Base-by-base conservation (phyloP, 208 protist genomes). In the Plasmodiophora brassicae region DNA sequence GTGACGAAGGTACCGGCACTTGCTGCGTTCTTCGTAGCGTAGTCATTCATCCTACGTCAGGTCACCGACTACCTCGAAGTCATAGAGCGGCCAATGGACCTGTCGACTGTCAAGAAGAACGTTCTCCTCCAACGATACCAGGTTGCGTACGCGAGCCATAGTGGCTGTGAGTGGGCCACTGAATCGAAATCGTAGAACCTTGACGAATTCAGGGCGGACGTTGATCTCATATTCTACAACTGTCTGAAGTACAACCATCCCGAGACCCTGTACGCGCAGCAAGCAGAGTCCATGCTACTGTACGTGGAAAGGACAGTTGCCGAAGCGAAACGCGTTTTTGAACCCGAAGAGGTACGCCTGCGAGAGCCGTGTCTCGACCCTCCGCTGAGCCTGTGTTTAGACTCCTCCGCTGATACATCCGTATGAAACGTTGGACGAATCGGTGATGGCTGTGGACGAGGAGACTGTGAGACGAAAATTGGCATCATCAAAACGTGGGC, bases 331-430 rank as follows among this genome's bases (percentile, higher is more conserved):
- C 65, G 65, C 5, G n/a, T 78, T 5, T 78, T 78, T 38, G 65
- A 78, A 38, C 65, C 65, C 20, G 65, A 78, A 32, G 65, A 78
- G 14, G 65, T 78, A 38, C 20, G 14, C 65, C 10, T 5, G 20
- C 14, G 20, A 44, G n/a, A n/a, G n/a, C n/a, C n/a, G n/a, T 8
- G 32, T 5, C 14, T 78, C 41, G n/a, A n/a, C n/a, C 65, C 5
- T 78, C n/a, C n/a, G 5, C 65, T 78, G 32, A 36, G 20, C n/a
- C 32, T 78, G n/a, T 32, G 41, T 78, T 38, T 32, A 78, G 65
- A 78, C n/a, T 38, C 65, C 65, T 5, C 65, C 65, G 65, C n/a
- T 78, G 5, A 78, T 78, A 14, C 65, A 78, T 78, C 65, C 65
- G 5, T 78, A 78, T 32, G 65, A 78, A 32, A 78, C 65, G 20